Percentiles rank a stretch among this genome's conserved stretches.
Conservation (phyloP, 345 rosid species). For the Eucalyptus regnans region DNA sequence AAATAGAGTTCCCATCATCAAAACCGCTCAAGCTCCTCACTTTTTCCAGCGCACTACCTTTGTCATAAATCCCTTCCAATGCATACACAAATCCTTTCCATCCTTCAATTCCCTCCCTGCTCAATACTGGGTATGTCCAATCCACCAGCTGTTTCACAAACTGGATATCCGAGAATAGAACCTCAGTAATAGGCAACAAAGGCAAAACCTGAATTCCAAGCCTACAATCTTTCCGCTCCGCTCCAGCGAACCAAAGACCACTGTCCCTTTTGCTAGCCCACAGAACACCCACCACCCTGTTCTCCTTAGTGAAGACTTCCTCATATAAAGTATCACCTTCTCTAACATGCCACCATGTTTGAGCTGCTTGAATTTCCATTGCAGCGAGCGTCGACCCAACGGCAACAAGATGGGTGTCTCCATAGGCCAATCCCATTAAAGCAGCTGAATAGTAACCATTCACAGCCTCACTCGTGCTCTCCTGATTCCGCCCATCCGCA, state of each 20-base stretch:
- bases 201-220: constrained; percentile 89
- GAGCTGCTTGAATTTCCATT: constrained; percentile 82
- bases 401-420: constrained; percentile 65
- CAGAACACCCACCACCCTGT: constrained; percentile 71
- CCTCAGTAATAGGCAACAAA: constrained; percentile 52
- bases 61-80: constrained; percentile 62
- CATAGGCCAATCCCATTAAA: constrained; percentile 85
- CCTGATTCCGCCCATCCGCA: constrained; percentile 79
- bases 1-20: constrained; percentile 77
- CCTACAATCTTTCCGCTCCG: constrained; percentile 69
- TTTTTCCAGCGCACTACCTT: constrained; percentile 55
- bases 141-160: constrained; percentile 60
- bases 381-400: constrained; percentile 56
- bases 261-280: constrained; percentile 94
- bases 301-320: constrained; percentile 56
- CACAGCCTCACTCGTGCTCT: constrained; percentile 91
- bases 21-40: constrained; percentile 32
- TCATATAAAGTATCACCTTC: constrained; percentile 46
- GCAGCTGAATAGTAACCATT: constrained; percentile 91
- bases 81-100: constrained; percentile 92
- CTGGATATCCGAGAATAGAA: constrained; percentile 52
- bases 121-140: constrained; percentile 67
- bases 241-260: constrained; percentile 85
- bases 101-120: constrained; percentile 65
- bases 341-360: constrained; percentile 89